Evolutionary conservation across 2,329 filamentous ascomycete genomes (phyloP).

Genomic region (Colletotrichum camelliae): DNA sequence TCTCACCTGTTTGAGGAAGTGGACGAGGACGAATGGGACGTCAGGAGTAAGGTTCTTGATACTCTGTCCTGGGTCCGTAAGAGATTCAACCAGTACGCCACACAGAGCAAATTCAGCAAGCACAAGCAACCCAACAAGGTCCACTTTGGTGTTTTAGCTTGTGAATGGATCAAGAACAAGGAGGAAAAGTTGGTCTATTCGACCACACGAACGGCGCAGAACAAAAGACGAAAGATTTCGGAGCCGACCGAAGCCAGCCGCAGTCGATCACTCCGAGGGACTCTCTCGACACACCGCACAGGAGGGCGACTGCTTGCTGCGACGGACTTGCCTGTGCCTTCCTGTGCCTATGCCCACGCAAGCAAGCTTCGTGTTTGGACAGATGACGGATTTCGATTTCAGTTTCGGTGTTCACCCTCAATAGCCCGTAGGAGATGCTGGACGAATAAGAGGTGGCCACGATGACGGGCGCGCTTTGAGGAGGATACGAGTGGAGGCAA

Average conservation of each 20-base stretch:
- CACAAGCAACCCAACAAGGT: slow-evolving; percentile 40
- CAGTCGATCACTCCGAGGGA: neutral
- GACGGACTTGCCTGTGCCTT: neutral
- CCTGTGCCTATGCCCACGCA: neutral
- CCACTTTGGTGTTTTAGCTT: slow-evolving; percentile 45
- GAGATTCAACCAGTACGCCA: slow-evolving; percentile 42
- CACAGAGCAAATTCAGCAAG: slow-evolving; percentile 33
- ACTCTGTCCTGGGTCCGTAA: slow-evolving; percentile 43
- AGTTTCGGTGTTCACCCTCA: neutral
- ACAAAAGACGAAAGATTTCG: neutral
- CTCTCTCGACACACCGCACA: neutral
- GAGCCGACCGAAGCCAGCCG: neutral
- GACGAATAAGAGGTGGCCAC: neutral
- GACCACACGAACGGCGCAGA: neutral
- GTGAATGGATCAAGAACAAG: slow-evolving; percentile 37
- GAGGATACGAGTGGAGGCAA: neutral
- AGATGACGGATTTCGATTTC: neutral
- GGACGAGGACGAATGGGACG: slow-evolving; percentile 36
- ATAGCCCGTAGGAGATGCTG: neutral
- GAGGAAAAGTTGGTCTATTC: neutral
- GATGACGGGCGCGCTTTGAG: neutral
- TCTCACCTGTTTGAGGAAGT: slow-evolving; percentile 38
- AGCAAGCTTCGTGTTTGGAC: neutral
- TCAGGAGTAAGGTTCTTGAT: slow-evolving; percentile 39
- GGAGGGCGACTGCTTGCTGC: neutral